A percentile compares a stretch with the other conserved stretches of the same genome.
These are phyloP conservation scores for Dictyophora rubrovolvata DNA, from an alignment of 768 basidiomycete species.

Conservation along the genomic window DNA sequence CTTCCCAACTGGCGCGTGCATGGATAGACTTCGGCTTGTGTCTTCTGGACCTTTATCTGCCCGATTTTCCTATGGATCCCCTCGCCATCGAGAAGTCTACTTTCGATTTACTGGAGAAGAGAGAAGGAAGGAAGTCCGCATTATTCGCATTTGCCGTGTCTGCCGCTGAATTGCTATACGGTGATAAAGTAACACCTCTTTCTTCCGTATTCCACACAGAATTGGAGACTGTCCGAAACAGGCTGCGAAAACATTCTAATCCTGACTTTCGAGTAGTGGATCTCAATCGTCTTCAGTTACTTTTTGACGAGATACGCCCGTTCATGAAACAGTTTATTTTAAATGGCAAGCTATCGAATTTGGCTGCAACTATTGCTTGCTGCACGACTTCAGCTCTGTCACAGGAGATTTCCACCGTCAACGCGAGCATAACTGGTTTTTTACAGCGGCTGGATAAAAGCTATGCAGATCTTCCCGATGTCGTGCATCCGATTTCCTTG, in stretches of 20 bases:
- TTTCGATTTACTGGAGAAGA: constrained; percentile 32
- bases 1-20: background rate
- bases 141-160: constrained; percentile 45
- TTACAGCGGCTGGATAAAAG: constrained; percentile 54
- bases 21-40: constrained; percentile 56
- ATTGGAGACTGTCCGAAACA: constrained; percentile 14
- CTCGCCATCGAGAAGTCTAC: constrained; percentile 49
- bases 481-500: constrained; percentile 54
- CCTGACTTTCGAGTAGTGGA: constrained; percentile 14
- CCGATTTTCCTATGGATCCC: constrained; percentile 82
- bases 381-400: constrained; percentile 23
- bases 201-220: constrained; percentile 33
- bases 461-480: constrained; percentile 65
- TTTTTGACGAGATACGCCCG: constrained; percentile 35
- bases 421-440: constrained; percentile 74
- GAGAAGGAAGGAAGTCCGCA: constrained; percentile 29
- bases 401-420: constrained; percentile 56
- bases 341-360: constrained; percentile 42
- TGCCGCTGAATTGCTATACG: constrained; percentile 47
- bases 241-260: background rate
- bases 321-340: constrained; percentile 55
- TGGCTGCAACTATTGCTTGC: constrained; percentile 11
- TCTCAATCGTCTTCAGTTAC: constrained; percentile 20
- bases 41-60: constrained; percentile 65
- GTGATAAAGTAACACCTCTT: constrained; percentile 42